Percentiles rank a stretch among this genome's conserved stretches.
Conservation (phyloP, 495 filamentous ascomycete genomes). For the Oleoguttula mirabilis region DNA sequence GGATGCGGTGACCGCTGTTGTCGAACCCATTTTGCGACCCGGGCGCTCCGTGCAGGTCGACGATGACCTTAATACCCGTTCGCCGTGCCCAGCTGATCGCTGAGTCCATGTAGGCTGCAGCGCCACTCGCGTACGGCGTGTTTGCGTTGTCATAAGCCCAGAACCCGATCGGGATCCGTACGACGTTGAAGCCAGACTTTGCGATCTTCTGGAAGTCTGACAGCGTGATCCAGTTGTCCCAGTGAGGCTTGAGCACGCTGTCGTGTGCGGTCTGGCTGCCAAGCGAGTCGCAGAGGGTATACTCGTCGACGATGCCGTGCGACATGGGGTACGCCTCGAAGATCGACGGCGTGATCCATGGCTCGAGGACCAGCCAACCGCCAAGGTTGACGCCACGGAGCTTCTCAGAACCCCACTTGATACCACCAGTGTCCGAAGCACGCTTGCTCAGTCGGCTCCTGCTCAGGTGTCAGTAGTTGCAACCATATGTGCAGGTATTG, state of each 20-base stretch:
- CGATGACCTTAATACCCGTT: slow-evolving; percentile 35
- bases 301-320: slow-evolving; percentile 32
- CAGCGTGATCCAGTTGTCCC: slow-evolving; percentile 30
- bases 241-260: slow-evolving; percentile 29
- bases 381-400: slow-evolving; percentile 33
- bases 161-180: slow-evolving; percentile 40
- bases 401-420: slow-evolving; percentile 18
- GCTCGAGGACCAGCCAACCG: slow-evolving; percentile 33
- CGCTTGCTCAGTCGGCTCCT: neutral
- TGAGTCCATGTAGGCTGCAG: slow-evolving; percentile 35
- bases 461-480: neutral
- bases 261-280: slow-evolving; percentile 24
- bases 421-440: neutral
- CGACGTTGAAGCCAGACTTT: slow-evolving; percentile 36
- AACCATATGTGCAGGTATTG: neutral
- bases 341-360: slow-evolving; percentile 29
- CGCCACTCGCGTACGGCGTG: slow-evolving; percentile 37
- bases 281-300: slow-evolving; percentile 27
- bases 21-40: slow-evolving; percentile 33
- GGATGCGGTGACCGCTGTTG: slow-evolving; percentile 28
- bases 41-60: slow-evolving; percentile 39
- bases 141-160: slow-evolving; percentile 38
- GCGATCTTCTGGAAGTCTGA: slow-evolving; percentile 35
- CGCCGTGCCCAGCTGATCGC: slow-evolving; percentile 37
- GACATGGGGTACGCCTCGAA: slow-evolving; percentile 23